Evolutionary conservation across 1,139 yeast genomes (phyloP).

Genomic region (Geotrichum fermentans): DNA sequence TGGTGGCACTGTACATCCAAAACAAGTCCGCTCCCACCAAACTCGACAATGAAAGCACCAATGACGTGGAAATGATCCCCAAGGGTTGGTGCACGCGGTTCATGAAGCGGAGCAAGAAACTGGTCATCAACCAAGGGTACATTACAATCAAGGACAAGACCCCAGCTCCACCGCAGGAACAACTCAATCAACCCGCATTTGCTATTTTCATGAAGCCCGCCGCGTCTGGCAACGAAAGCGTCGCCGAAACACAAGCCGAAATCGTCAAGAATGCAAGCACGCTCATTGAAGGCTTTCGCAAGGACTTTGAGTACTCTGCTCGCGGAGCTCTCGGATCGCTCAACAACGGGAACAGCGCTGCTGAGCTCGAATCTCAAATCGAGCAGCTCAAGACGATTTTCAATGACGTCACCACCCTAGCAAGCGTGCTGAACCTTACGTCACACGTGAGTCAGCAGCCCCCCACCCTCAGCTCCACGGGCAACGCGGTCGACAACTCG

Average conservation of each 20-base stretch:
- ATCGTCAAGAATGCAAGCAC: constrained; percentile 17
- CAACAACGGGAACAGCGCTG: neutral
- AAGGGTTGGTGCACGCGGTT: constrained; percentile 22
- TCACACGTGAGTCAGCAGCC: constrained; percentile 10
- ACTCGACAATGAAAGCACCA: constrained; percentile 1
- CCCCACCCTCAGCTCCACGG: neutral
- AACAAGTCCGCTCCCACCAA: constrained; percentile 16
- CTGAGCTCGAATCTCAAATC: neutral
- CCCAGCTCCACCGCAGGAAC: neutral
- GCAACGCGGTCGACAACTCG: neutral
- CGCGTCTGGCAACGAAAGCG: constrained; percentile 8
- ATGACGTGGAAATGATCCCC: constrained; percentile 17
- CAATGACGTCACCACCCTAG: constrained; percentile 11
- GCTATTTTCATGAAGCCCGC: constrained; percentile 15
- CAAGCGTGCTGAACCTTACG: constrained; percentile 16
- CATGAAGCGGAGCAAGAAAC: constrained; percentile 18
- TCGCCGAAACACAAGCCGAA: constrained; percentile 13
- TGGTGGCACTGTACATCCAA: constrained; percentile 21
- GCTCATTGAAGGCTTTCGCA: constrained; percentile 12
- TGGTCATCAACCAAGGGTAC: constrained; percentile 12
- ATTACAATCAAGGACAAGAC: constrained; percentile 10
- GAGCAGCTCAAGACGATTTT: constrained; percentile 6
- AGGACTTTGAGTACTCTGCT: constrained; percentile 7
- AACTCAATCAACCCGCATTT: constrained; percentile 7
- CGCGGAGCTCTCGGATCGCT: neutral